Base-by-base conservation (phyloP, 768 basidiomycete genomes). In the Lenzites betulinus region DNA sequence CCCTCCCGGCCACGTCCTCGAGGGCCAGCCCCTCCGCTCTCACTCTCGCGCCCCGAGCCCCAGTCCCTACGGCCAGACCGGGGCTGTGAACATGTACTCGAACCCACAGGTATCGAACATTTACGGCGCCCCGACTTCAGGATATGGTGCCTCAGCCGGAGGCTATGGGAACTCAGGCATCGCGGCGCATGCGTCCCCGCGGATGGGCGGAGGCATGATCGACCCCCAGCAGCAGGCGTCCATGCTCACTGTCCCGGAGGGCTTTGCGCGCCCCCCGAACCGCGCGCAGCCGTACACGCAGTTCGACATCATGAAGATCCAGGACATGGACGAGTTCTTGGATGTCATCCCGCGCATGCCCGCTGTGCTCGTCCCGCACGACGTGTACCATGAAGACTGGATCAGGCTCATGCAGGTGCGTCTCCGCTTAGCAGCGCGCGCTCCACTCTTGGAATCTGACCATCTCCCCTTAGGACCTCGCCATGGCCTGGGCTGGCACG, bases 341-440 rank as follows among this genome's bases (percentile, higher is more conserved):
- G 83, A 86, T 42, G 78, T 78, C 16, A 77, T 86, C 41, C 89
- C 90, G 13, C 81, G 84, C 66, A 87, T 93, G 85, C 92, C 92
- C 7, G 63, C 79, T 7, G 83, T 88, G 12, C 81, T 93, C 23
- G 78, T 83, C 36, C 80, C 89, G 20, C 92, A 93, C 67, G 92
- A 94, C 67, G 85, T 92, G 11, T 84, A 84, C 62, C 80, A 82
- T 61, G 85, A 88, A 55, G 92, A 94, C 67, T 94, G 92, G 92
- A 83, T 81, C 62, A 79, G 92, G 52, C 83, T 90, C 66, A 88
- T 89, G 79, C 83, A 85, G 76, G 91, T 90, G 67, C 13, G 82
- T 78, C 20, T 16, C 20, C 12, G 4, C 39, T 30, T 30, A 44
- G 51, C 13, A 5, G 15, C 39, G 26, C 53, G 51, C 36, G 30